Evolutionary conservation across 345 rosid genomes (phyloP), one percentile per base, ranked within the genome.

Genomic region (Populus alba): DNA sequence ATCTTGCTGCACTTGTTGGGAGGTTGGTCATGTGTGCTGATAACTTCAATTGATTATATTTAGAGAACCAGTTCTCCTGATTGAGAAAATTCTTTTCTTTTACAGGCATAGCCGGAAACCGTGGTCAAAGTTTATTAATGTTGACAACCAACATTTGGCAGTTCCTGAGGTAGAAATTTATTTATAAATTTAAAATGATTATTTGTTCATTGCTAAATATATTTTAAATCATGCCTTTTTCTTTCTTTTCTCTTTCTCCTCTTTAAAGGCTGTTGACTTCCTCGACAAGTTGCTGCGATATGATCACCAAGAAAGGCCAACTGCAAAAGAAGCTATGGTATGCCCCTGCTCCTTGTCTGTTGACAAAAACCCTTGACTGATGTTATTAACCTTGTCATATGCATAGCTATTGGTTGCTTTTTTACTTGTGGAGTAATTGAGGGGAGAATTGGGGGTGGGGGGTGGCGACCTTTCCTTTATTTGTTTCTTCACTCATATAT

Each of bases 251-350:
- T 33, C 3, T 20, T 57, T 68, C 74, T 75, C 10, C 63, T 22
- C 49, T 41, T 41, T 71, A 72, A 84, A 96, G 99, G 98, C 99
- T 79, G 81, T 96, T 61, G 98, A 96, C 82, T 96, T 96, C 82
- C 91, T 96, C 38, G 99, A 96, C 88, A 96, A 91, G 86, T 86
- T 96, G 90, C 87, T 96, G 81, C 90, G 89, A 73, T 96, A 94
- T 89, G 99, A 96, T 87, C 98, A 94, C 82, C 95, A 88, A 80
- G 99, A 96, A 85, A 94, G 99, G 87, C 99, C 91, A 59, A 94
- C 99, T 49, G 99, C 99, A 31, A 94, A 92, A 87, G 98, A 93
- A 85, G 99, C 99, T 68, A 95, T 95, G 99, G 98, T 93, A 85
- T 76, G 61, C 55, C 37, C 25, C 63, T 57, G 12, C 63, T 57